These are phyloP conservation scores for Stagonosporopsis cucurbitacearum DNA, from an alignment of 2,329 filamentous ascomycete species.

Conservation along the genomic window DNA sequence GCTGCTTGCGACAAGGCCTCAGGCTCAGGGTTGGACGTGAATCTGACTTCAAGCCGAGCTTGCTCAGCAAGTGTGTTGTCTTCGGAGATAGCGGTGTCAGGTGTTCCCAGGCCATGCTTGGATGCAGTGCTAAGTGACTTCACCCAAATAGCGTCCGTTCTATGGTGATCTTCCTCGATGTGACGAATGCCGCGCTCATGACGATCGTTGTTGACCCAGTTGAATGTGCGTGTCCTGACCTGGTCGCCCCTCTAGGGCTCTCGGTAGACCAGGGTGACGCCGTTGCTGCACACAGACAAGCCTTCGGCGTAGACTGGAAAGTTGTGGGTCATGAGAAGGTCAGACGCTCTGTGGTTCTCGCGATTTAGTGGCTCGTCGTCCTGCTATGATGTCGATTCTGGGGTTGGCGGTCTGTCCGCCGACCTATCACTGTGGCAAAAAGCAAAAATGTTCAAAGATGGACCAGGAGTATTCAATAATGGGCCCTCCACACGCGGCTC, in stretches of 20 bases:
- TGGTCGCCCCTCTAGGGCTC: slow-evolving; percentile 6
- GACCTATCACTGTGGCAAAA: background rate
- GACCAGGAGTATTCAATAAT: too few species aligned
- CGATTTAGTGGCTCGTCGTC: background rate
- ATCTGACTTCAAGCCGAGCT: background rate
- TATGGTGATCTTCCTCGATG: background rate
- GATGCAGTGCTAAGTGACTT: background rate
- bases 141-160: background rate
- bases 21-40: background rate
- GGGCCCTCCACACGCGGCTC: background rate
- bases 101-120: background rate
- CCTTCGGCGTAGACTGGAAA: slow-evolving; percentile 1
- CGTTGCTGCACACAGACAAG: slow-evolving; percentile 7
- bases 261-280: background rate
- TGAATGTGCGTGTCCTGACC: slow-evolving; percentile 1
- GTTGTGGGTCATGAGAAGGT: background rate
- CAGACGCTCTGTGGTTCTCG: background rate
- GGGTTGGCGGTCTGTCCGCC: background rate
- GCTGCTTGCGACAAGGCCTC: background rate
- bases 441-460: background rate
- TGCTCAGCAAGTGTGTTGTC: too few species aligned
- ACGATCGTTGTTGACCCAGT: slow-evolving; percentile 2
- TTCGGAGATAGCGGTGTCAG: too few species aligned
- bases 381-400: background rate
- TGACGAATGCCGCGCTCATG: slow-evolving; percentile 6